Conservation (phyloP, 768 basidiomycete genomes). For the Tremella fuciformis region DNA sequence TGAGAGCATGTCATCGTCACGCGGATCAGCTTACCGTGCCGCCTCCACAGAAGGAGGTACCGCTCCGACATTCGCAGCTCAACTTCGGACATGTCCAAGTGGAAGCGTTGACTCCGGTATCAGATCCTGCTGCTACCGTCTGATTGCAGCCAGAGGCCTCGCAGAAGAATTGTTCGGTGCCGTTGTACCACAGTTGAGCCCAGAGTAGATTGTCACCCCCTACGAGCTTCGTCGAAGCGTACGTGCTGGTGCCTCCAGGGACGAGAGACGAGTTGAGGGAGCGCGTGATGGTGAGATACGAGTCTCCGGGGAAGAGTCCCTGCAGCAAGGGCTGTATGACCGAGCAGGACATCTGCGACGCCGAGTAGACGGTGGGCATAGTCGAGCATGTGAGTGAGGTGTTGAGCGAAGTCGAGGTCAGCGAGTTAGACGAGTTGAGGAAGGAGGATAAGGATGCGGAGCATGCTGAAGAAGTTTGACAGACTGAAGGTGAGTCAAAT, state of each 20-base stretch:
- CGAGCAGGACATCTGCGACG: conserved; percentile 77
- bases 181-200: conserved; percentile 51
- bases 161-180: conserved; percentile 73
- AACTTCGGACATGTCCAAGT: conserved; percentile 73
- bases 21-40: not conserved
- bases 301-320: conserved; percentile 65
- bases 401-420: conserved; percentile 54
- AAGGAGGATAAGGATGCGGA: conserved; percentile 56
- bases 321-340: conserved; percentile 82
- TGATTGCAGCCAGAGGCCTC: conserved; percentile 69
- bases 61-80: conserved; percentile 67
- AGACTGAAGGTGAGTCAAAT: conserved; percentile 56
- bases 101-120: conserved; percentile 51
- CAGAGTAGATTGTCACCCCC: conserved; percentile 31
- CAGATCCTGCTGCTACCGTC: conserved; percentile 45
- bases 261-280: conserved; percentile 68
- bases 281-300: conserved; percentile 75
- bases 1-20: not conserved
- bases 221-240: conserved; percentile 15
- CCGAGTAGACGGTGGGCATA: conserved; percentile 67
- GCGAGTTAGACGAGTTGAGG: conserved; percentile 53
- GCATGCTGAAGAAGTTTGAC: conserved; percentile 66
- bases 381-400: conserved; percentile 72
- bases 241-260: conserved; percentile 52
- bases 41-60: conserved; percentile 71